Evolutionary conservation across 2,329 filamentous ascomycete genomes (phyloP), one percentile per base, ranked within the genome.

Genomic region (Sphaerostilbella broomeana): DNA sequence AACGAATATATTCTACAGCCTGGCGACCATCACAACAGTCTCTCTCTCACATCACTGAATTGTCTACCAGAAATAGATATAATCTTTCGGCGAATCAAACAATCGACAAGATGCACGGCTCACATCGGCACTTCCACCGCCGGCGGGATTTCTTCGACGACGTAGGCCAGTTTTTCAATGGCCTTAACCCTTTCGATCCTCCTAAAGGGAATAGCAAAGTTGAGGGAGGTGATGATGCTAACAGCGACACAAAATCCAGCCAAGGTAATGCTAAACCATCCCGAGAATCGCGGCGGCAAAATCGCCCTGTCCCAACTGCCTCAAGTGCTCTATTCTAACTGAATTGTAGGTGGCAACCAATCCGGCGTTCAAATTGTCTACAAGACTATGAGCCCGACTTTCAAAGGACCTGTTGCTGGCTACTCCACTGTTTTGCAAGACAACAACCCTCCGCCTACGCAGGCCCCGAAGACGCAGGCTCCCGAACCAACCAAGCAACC

Each of bases 331-430:
- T n/a, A n/a, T n/a, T n/a, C n/a, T n/a, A n/a, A n/a, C n/a, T n/a
- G n/a, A n/a, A n/a, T n/a, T n/a, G n/a, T n/a, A n/a, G n/a, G n/a
- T n/a, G n/a, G n/a, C n/a, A n/a, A n/a, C n/a, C n/a, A n/a, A n/a
- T n/a, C 59, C 13, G 52, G 64, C 28, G 49, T 60, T 22, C 52
- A 51, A 11, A 66, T 63, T 13, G 57, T 70, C 15, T 69, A 64
- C 49, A 59, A 61, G 35, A 71, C 68, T 25, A 44, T 67, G 53
- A 47, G 53, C 5, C 52, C 61, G 10, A 65, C 59, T 4, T 70
- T 70, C 25, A 54, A 58, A 24, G 67, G 65, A n/a, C 51, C 56
- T 5, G 55, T 70, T 40, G 67, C 50, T 19, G 63, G 67, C 18
- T 70, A 64, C 40, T 58, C 58, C 22, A 70, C 66, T 5, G 34